phyloP scores from a whole-genome alignment of 108 stramenopile genomes.

The Aurantiochytrium sp. region DNA sequence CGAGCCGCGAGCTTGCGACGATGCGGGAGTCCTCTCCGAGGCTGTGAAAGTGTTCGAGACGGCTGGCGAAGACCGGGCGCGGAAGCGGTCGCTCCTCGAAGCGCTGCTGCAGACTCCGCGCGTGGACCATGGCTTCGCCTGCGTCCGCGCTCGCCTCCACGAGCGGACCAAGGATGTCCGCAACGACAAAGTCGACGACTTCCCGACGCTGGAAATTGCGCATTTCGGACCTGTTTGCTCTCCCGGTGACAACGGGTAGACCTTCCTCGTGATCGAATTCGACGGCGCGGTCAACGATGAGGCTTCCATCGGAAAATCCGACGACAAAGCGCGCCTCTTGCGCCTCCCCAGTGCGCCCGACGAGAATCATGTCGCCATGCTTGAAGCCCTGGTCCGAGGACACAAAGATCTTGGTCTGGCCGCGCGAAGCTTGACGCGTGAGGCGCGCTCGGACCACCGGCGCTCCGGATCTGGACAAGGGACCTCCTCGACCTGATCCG shows the following conservation, averaged over 20 bases:
- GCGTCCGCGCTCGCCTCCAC: background rate
- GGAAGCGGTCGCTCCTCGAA: background rate
- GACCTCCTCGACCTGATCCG: background rate
- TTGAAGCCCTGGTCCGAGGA: background rate
- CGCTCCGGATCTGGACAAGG: background rate
- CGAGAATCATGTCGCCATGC: background rate
- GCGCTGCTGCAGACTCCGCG: background rate
- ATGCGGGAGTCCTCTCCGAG: background rate
- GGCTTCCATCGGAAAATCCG: background rate
- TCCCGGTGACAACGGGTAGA: background rate
- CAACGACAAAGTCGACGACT: background rate
- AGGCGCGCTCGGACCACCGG: background rate
- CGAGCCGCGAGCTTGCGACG: background rate
- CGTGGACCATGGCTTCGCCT: background rate
- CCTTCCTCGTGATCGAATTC: background rate
- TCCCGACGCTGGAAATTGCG: background rate
- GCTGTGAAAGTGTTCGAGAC: background rate
- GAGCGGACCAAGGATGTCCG: background rate
- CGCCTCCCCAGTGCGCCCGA: background rate
- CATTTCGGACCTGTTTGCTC: background rate
- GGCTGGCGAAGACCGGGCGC: background rate
- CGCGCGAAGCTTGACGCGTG: background rate
- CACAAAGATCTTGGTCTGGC: background rate
- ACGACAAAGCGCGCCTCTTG: constrained; percentile 20
- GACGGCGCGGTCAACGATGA: background rate